These are phyloP conservation scores for Sordariomycetes sp. DNA, from an alignment of 2,329 filamentous ascomycete species.

Conservation along the genomic window DNA sequence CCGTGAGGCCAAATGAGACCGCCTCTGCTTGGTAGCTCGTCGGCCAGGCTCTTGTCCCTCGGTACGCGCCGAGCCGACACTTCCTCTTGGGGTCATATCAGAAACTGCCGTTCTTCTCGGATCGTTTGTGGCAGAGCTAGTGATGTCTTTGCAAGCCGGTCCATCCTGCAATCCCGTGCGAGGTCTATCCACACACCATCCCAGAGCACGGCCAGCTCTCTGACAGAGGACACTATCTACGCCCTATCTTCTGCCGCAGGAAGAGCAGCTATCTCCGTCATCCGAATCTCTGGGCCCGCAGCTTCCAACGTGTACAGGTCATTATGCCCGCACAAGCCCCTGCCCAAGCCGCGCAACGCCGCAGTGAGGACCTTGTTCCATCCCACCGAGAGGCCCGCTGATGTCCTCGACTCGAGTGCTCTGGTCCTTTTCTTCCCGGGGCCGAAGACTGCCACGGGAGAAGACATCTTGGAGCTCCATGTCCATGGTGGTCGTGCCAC, in stretches of 20 bases:
- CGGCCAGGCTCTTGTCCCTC: neutral
- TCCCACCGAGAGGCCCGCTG: slow-evolving; percentile 17
- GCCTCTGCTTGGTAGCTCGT: neutral
- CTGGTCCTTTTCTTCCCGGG: slow-evolving; percentile 73
- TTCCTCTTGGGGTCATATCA: neutral
- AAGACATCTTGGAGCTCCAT: slow-evolving; percentile 86
- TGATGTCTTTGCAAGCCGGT: neutral
- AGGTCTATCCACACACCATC: neutral
- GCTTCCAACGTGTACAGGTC: slow-evolving; percentile 43
- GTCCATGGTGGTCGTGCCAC: slow-evolving; percentile 89
- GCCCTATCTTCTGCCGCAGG: slow-evolving; percentile 82
- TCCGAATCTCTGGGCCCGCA: slow-evolving; percentile 73
- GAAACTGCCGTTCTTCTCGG: neutral
- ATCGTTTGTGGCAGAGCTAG: no score
- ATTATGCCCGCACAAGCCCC: slow-evolving; percentile 35
- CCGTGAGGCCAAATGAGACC: neutral
- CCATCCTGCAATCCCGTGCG: neutral
- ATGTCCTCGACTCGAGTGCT: slow-evolving; percentile 69
- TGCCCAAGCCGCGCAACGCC: slow-evolving; percentile 46
- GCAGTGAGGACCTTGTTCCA: slow-evolving; percentile 65
- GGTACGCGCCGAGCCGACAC: neutral
- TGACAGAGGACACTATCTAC: slow-evolving; percentile 62
- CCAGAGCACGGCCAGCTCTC: neutral
- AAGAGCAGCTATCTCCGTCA: slow-evolving; percentile 79
- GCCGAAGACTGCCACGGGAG: slow-evolving; percentile 79